Evolutionary conservation across 352 stramenopile species (phyloP), one percentile per base, ranked within the genome.

Genomic region (Phytophthora citrophthora): DNA sequence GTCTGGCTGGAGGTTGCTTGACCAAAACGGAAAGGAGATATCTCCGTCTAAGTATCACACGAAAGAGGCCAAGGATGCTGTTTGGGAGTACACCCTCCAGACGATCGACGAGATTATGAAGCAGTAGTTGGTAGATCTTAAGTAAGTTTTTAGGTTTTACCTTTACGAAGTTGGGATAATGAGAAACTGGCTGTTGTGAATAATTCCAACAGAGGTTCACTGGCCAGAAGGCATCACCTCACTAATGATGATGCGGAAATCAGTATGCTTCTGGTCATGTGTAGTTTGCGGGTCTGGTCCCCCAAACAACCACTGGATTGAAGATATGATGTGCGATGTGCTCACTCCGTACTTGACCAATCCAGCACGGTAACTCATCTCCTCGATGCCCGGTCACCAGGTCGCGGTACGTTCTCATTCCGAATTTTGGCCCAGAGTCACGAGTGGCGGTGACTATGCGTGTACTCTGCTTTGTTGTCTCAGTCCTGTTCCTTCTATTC

Each of bases 1-100:
- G 11, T 40, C 5, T n/a, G 64, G 64, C 0, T 72, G 64, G 64
- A 69, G 52, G 32, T n/a, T 72, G 38, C 58, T 72, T 6, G 50
- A 54, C 32, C 45, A 64, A 51, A 63, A 68, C 41, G 58, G 29
- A 15, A 39, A 57, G 41, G 52, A 38, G 27, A 23, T 60, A 40
- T 23, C 47, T 8, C 51, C 54, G 58, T 65, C 64, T 26, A 60
- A 68, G 29, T 64, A 53, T 15, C 64, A 69, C 34, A 68, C 64
- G 10, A 46, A 72, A 26, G 64, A 69, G 20, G 18, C 49, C 11
- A 69, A 69, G 52, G 36, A 72, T 18, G 36, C 24, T 1, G 64
- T 72, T 15, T 72, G 64, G 64, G 53, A 61, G 12, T 52, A 72
- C 36, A 69, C 52, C 0, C 13, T 64, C 31, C 31, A 60, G 40